Conservation (phyloP, 2,329 filamentous ascomycete species). For the Teratosphaeriaceae sp. region DNA sequence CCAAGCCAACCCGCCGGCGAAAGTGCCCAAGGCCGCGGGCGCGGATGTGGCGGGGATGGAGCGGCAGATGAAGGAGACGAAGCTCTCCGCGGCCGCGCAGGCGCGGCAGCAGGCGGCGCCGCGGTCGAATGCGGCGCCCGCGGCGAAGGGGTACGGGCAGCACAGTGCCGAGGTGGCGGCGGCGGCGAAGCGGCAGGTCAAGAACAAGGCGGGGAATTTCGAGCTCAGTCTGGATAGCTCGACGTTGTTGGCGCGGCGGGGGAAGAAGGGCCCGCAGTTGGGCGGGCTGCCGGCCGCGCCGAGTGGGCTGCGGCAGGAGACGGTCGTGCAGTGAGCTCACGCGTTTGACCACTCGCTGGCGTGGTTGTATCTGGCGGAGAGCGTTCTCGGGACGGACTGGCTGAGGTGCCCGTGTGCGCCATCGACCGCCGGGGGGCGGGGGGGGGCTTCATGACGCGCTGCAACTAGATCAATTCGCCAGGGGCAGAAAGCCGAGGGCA, state of each 20-base stretch:
- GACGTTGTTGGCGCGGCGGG: slow-evolving; percentile 71
- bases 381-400: too few relatives aligned
- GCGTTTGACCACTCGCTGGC: too few relatives aligned
- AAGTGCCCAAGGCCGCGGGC: slow-evolving; percentile 57
- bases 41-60: slow-evolving; percentile 67
- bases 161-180: slow-evolving; percentile 79
- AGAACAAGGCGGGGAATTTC: slow-evolving; percentile 68
- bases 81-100: slow-evolving; percentile 61
- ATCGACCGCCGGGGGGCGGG: too few relatives aligned
- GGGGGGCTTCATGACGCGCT: too few relatives aligned
- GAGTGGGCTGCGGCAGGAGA: slow-evolving; percentile 40
- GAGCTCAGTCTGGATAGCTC: slow-evolving; percentile 89
- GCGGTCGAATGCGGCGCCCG: slow-evolving; percentile 45
- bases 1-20: slow-evolving; percentile 47
- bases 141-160: slow-evolving; percentile 70
- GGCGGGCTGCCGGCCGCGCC: too few relatives aligned
- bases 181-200: slow-evolving; percentile 74
- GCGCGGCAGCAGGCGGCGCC: slow-evolving; percentile 46
- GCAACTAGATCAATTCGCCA: too few relatives aligned
- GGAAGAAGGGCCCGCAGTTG: slow-evolving; percentile 37
- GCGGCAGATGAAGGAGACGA: slow-evolving; percentile 78
- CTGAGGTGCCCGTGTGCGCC: too few relatives aligned
- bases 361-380: too few relatives aligned
- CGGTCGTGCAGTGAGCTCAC: slow-evolving; percentile 15
- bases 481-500: too few relatives aligned